A percentile compares a stretch with the other conserved stretches of the same genome.
Evolutionary conservation across 805 yeast genomes (phyloP).

Genomic region (Pichia rugopelliculosa): DNA sequence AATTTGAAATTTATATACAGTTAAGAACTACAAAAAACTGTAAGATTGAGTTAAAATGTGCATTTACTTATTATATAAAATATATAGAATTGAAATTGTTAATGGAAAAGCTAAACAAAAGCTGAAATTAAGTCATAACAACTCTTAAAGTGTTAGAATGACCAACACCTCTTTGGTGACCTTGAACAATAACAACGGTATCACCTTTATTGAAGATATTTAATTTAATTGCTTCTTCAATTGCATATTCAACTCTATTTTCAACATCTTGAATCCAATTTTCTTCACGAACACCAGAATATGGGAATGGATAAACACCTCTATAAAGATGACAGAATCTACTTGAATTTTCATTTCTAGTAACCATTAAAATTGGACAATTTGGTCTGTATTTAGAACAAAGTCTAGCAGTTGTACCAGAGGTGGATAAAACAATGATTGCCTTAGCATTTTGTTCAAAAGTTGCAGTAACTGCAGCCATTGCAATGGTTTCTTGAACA

Average conservation of each 20-base stretch:
- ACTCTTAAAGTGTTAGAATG: constrained; percentile 98
- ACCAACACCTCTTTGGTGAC: constrained; percentile 98
- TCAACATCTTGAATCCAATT: constrained; percentile 98
- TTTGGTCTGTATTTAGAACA: constrained; percentile 96
- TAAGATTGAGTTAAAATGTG: too few relatives aligned
- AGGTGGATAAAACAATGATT: constrained; percentile 88
- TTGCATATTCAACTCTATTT: constrained; percentile 88
- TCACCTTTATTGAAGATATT: constrained; percentile 86
- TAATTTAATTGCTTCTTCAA: constrained; percentile 77
- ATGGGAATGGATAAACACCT: constrained; percentile 97
- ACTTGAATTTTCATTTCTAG: constrained; percentile 90
- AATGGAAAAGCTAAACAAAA: background rate
- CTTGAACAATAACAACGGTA: constrained; percentile 90
- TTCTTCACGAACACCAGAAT: constrained; percentile 53
- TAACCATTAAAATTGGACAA: constrained; percentile 95
- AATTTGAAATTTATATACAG: too few relatives aligned
- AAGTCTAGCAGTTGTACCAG: constrained; percentile 93
- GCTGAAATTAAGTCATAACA: constrained; percentile 9
- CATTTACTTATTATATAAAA: background rate
- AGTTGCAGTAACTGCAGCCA: constrained; percentile 93
- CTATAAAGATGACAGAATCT: constrained; percentile 95
- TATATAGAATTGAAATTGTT: background rate
- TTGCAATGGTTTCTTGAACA: constrained; percentile 93
- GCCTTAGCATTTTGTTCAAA: constrained; percentile 97
- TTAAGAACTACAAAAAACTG: background rate